Percentiles rank a stretch among this genome's conserved stretches.
Evolutionary conservation across 2,329 filamentous ascomycete genomes (phyloP).

Genomic region (Aspergillus sp.): DNA sequence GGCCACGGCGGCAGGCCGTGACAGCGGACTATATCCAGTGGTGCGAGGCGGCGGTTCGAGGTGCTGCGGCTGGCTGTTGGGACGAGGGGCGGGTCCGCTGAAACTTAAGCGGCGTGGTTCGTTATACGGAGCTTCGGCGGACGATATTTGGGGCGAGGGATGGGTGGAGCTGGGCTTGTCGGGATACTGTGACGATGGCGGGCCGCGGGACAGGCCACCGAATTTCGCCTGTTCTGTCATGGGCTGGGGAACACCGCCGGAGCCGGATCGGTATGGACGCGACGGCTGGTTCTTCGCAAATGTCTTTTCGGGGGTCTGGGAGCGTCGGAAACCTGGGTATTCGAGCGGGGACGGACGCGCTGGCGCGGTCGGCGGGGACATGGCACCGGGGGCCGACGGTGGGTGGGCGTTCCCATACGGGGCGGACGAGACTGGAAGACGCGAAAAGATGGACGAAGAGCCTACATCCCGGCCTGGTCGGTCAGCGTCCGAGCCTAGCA

Average conservation of each 20-base stretch:
- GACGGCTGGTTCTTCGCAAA: conserved; percentile 50
- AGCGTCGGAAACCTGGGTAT: conserved; percentile 64
- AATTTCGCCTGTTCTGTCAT: conserved; percentile 36
- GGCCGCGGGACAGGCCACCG: conserved; percentile 31
- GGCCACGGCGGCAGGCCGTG: conserved; percentile 29
- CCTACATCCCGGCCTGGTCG: conserved; percentile 49
- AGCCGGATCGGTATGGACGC: conserved; percentile 41
- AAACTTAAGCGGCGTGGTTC: conserved; percentile 47
- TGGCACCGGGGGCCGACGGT: conserved; percentile 38
- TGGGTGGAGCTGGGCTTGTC: conserved; percentile 39
- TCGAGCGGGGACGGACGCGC: conserved; percentile 55
- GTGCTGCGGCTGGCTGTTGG: conserved; percentile 45
- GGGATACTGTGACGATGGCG: conserved; percentile 35
- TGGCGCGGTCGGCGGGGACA: conserved; percentile 46
- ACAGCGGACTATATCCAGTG: conserved; percentile 39
- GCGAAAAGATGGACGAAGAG: conserved; percentile 51
- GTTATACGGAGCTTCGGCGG: conserved; percentile 36
- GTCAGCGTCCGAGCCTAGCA: conserved; percentile 61
- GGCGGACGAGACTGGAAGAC: conserved; percentile 40
- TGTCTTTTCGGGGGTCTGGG: conserved; percentile 71
- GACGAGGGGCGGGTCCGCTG: conserved; percentile 44
- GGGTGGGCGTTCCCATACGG: conserved; percentile 36
- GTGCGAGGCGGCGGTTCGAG: conserved; percentile 36
- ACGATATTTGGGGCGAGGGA: conserved; percentile 37
- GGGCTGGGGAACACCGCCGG: conserved; percentile 32